Percentiles rank a stretch among this genome's conserved stretches.
These are phyloP conservation scores for Polyporus arcularius DNA, from an alignment of 768 basidiomycete genomes.

Conservation along the genomic window DNA sequence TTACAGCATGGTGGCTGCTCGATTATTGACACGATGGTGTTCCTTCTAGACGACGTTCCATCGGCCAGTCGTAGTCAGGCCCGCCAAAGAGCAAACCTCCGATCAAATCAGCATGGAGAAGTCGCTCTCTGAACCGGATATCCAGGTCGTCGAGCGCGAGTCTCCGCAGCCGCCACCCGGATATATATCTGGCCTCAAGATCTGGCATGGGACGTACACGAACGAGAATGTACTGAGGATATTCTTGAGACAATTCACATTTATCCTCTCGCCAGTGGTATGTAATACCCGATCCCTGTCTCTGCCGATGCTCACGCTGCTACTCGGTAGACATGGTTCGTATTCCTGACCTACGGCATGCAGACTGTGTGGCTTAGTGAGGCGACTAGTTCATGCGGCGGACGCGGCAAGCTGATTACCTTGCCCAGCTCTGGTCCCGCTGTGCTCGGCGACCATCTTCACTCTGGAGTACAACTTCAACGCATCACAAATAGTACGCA, in stretches of 20 bases:
- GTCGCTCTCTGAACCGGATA: not conserved
- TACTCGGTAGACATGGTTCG: conserved; percentile 34
- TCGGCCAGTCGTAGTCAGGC: conserved; percentile 16
- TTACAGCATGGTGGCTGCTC: no score
- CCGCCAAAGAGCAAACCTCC: conserved; percentile 6
- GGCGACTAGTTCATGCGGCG: no score
- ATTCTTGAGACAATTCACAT: conserved; percentile 44
- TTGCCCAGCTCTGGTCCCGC: conserved; percentile 39
- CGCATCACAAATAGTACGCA: conserved; percentile 36
- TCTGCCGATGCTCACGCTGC: no score
- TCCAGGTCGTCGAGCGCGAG: conserved; percentile 6
- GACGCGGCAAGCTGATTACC: no score
- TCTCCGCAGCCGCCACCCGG: conserved; percentile 25
- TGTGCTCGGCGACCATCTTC: conserved; percentile 48
- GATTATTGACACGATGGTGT: no score
- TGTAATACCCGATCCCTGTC: conserved; percentile 4
- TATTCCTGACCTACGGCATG: conserved; percentile 43
- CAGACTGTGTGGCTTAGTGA: conserved; percentile 47
- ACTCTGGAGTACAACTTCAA: conserved; percentile 45
- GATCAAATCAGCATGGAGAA: conserved; percentile 17
- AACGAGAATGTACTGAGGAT: conserved; percentile 37
- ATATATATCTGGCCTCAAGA: conserved; percentile 37
- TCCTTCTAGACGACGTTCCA: conserved; percentile 40
- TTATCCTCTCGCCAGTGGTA: conserved; percentile 45
- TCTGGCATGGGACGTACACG: conserved; percentile 41